These are phyloP conservation scores for Lentithecium fluviatile DNA, from an alignment of 495 filamentous ascomycete genomes.

Conservation along the genomic window DNA sequence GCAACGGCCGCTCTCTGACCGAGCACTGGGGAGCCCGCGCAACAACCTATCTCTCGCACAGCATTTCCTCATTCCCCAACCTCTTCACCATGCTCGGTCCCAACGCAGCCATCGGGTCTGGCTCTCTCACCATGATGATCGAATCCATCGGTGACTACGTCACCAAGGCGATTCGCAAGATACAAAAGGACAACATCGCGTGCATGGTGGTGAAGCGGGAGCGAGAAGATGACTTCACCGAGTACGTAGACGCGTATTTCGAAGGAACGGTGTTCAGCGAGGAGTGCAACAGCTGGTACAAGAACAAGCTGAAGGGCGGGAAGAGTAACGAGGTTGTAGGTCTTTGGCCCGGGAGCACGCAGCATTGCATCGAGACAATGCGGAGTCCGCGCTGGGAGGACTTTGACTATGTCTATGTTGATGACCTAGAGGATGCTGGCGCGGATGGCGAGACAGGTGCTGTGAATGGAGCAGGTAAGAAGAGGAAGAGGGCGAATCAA, in stretches of 20 bases:
- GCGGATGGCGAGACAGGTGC: constrained; percentile 13
- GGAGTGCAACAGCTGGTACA: constrained; percentile 32
- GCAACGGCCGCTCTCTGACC: constrained; percentile 27
- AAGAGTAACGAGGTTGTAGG: constrained; percentile 13
- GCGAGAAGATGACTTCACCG: constrained; percentile 19
- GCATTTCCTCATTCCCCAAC: constrained; percentile 39
- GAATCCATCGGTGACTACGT: constrained; percentile 38
- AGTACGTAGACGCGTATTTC: constrained; percentile 31
- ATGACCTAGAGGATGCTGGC: constrained; percentile 13
- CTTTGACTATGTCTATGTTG: constrained; percentile 32
- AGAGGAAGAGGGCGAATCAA: constrained; percentile 18
- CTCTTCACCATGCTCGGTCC: constrained; percentile 43
- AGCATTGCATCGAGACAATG: constrained; percentile 40
- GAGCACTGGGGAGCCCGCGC: constrained; percentile 37
- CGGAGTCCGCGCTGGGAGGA: constrained; percentile 41
- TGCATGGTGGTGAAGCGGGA: constrained; percentile 23
- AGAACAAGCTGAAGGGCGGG: constrained; percentile 5
- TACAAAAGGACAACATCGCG: constrained; percentile 28
- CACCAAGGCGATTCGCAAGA: constrained; percentile 26
- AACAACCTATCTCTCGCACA: constrained; percentile 40
- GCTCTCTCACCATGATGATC: constrained; percentile 39
- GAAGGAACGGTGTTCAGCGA: constrained; percentile 25
- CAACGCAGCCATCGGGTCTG: constrained; percentile 41
- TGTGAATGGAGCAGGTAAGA: neutral
- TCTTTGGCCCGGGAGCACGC: constrained; percentile 39